These are phyloP conservation scores for Diaporthe humulicola DNA, from an alignment of 2,329 filamentous ascomycete genomes.

Conservation along the genomic window DNA sequence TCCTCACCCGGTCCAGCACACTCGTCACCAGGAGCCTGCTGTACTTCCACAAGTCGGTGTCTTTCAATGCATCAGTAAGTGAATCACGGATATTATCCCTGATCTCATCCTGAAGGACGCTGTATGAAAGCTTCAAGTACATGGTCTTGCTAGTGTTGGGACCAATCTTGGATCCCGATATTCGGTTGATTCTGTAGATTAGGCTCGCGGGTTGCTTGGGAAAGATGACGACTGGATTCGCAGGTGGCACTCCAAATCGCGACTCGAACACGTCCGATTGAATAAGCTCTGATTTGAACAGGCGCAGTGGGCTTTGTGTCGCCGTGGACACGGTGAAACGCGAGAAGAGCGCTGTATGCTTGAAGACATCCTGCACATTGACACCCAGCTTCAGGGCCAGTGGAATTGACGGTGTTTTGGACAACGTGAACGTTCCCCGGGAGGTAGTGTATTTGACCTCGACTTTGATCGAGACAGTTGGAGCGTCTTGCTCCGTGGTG, in stretches of 20 bases:
- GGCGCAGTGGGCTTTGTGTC: slow-evolving; percentile 78
- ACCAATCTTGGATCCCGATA: slow-evolving; percentile 49
- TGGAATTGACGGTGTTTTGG: slow-evolving; percentile 72
- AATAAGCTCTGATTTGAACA: slow-evolving; percentile 79
- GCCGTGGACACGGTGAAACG: slow-evolving; percentile 92
- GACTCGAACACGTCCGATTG: slow-evolving; percentile 78
- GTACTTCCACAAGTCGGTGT: slow-evolving; percentile 59
- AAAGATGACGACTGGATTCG: slow-evolving; percentile 75
- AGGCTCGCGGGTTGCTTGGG: slow-evolving; percentile 85
- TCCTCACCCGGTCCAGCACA: slow-evolving; percentile 59
- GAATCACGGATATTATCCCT: slow-evolving; percentile 61
- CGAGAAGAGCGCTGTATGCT: slow-evolving; percentile 84
- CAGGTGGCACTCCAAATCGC: slow-evolving; percentile 67
- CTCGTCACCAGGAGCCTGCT: slow-evolving; percentile 60
- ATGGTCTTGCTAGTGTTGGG: slow-evolving; percentile 62
- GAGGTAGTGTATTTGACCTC: slow-evolving; percentile 81
- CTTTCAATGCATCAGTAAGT: slow-evolving; percentile 55
- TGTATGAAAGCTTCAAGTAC: slow-evolving; percentile 81
- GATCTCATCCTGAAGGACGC: slow-evolving; percentile 82
- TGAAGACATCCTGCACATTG: slow-evolving; percentile 97
- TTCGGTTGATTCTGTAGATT: slow-evolving; percentile 81
- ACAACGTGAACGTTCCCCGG: slow-evolving; percentile 74
- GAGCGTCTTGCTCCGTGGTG: slow-evolving; percentile 82
- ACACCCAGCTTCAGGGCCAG: slow-evolving; percentile 89
- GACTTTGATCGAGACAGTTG: slow-evolving; percentile 79